These are phyloP conservation scores for Ceratobasidium sp. DNA, from an alignment of 1,284 basidiomycete species.

Conservation along the genomic window DNA sequence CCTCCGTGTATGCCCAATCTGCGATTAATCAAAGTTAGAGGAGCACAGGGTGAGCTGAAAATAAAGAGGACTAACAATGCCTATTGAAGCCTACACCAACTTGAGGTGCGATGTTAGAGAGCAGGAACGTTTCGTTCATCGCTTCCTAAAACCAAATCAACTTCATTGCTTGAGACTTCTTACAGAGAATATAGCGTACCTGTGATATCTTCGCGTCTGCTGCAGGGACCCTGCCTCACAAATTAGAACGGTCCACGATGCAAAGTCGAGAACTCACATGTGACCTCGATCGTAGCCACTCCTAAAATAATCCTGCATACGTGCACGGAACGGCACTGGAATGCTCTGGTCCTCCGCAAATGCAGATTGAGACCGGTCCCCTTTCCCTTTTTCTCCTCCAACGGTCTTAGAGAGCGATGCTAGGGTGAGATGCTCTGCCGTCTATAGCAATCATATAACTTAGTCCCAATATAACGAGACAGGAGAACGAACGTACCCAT, in stretches of 20 bases:
- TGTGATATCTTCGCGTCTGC: slow-evolving; percentile 94
- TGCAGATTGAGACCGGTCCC: slow-evolving; percentile 79
- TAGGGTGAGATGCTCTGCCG: slow-evolving; percentile 89
- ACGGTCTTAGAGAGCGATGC: slow-evolving; percentile 65
- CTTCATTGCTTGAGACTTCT: not conserved
- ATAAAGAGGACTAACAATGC: slow-evolving; percentile 72
- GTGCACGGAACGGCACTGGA: slow-evolving; percentile 84
- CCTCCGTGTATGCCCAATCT: slow-evolving; percentile 98
- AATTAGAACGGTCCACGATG: slow-evolving; percentile 8
- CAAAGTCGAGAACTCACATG: slow-evolving; percentile 68
- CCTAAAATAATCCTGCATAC: slow-evolving; percentile 88
- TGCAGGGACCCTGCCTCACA: slow-evolving; percentile 82
- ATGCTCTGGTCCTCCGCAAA: slow-evolving; percentile 88
- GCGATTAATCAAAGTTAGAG: slow-evolving; percentile 3
- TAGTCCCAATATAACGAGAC: not conserved
- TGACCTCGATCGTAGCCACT: slow-evolving; percentile 98
- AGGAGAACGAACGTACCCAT: slow-evolving; percentile 69
- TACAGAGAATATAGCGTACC: slow-evolving; percentile 53
- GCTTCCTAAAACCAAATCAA: slow-evolving; percentile 67
- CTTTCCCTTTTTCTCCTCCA: slow-evolving; percentile 56
- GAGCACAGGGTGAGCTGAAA: not conserved
- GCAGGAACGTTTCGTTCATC: slow-evolving; percentile 96
- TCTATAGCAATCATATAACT: slow-evolving; percentile 62
- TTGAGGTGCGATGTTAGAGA: slow-evolving; percentile 98
- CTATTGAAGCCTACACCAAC: slow-evolving; percentile 98